Percentiles rank a stretch among this genome's conserved stretches.
Evolutionary conservation across 1,284 basidiomycete genomes (phyloP).

Genomic region (Trichosporon sp.): DNA sequence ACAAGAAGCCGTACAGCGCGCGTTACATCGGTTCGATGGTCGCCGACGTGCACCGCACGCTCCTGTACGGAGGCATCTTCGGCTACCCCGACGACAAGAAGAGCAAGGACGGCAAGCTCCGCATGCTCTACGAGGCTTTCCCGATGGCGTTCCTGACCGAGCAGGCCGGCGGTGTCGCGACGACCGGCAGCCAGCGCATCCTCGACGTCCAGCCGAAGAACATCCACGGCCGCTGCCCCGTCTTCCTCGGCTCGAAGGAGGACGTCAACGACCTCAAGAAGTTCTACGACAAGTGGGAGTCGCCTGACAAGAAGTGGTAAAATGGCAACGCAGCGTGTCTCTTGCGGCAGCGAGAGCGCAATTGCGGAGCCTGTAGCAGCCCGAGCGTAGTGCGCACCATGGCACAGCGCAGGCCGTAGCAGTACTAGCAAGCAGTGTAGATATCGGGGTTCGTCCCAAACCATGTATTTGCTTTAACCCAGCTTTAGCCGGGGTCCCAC

Average conservation of each 20-base stretch:
- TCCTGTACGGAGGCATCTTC: conserved; percentile 98
- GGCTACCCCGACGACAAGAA: conserved; percentile 99
- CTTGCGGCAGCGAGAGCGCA: too few species aligned
- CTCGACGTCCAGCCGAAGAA: conserved; percentile 82
- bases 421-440: neutral
- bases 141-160: conserved; percentile 98
- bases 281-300: conserved; percentile 60
- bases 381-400: neutral
- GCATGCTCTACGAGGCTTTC: conserved; percentile 96
- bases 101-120: conserved; percentile 85
- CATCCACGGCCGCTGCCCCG: conserved; percentile 90
- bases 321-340: neutral
- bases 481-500: neutral
- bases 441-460: neutral
- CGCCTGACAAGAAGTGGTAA: conserved; percentile 41
- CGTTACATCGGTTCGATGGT: conserved; percentile 99
- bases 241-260: conserved; percentile 91
- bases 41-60: conserved; percentile 69
- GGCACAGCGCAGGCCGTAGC: neutral
- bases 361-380: neutral
- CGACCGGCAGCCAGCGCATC: conserved; percentile 86
- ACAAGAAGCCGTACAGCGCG: conserved; percentile 76
- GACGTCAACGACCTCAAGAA: conserved; percentile 86
- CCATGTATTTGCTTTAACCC: neutral
- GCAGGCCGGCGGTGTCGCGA: conserved; percentile 92